phyloP scores from a whole-genome alignment of 2,329 filamentous ascomycete species.

The Venturia effusa region DNA sequence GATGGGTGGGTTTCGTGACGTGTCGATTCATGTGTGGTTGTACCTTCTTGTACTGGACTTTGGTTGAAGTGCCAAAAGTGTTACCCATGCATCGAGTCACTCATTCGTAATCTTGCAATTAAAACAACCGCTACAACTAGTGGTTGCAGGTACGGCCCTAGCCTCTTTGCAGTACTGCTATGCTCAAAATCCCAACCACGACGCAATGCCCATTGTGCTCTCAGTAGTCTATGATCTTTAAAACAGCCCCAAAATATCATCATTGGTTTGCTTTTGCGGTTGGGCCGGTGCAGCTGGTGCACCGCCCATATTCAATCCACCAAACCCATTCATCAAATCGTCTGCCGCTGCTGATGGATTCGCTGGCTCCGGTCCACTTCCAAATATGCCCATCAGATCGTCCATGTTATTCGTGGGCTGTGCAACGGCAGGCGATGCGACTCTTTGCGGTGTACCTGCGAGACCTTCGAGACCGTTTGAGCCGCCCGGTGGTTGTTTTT shows the following conservation, averaged over 20 bases:
- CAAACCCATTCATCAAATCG: constrained; percentile 71
- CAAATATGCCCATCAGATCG: constrained; percentile 68
- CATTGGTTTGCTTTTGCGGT: constrained; percentile 48
- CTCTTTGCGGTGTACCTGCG: constrained; percentile 56
- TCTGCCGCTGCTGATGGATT: constrained; percentile 32
- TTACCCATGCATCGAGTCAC: too few relatives aligned
- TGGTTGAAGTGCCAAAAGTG: too few relatives aligned
- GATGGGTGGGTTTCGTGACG: too few relatives aligned
- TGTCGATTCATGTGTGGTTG: too few relatives aligned
- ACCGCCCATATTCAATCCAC: constrained; percentile 63
- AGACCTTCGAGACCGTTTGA: constrained; percentile 42
- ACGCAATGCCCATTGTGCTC: not conserved
- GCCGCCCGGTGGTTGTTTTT: constrained; percentile 46
- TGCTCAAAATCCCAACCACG: not conserved
- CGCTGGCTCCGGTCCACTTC: constrained; percentile 29
- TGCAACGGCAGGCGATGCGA: constrained; percentile 46
- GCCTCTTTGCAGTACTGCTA: not conserved
- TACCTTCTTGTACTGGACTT: too few relatives aligned
- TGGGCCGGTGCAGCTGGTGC: constrained; percentile 51
- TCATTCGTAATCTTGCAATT: too few relatives aligned
- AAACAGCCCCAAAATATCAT: constrained; percentile 46
- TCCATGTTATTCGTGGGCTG: constrained; percentile 55
- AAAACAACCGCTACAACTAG: not conserved
- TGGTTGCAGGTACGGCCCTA: not conserved
- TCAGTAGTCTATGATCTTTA: constrained; percentile 20